Base-by-base conservation (phyloP, 805 yeast genomes). In the Spencermartinsiella europaea region DNA sequence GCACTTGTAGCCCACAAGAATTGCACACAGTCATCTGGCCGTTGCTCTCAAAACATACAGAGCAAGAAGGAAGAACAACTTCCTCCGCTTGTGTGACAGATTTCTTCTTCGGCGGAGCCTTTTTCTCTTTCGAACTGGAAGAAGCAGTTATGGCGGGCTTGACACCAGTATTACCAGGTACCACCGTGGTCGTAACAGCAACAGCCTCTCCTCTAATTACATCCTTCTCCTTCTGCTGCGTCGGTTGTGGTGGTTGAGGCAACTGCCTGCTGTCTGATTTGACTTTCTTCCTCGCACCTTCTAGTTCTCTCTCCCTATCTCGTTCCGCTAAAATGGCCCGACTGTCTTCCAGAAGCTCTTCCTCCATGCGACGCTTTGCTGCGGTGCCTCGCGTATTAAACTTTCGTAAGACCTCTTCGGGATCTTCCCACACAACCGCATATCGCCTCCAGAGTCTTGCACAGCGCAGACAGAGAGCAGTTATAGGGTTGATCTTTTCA, bases 361-460 rank as follows among this genome's bases (percentile, higher is more conserved):
- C 70, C 53, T 90, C 97, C 1, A 84, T 63, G 46, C 72, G 74
- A 52, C 75, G 74, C 53, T 74, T 77, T 16, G 77, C 77, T 33
- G 72, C 73, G 17, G 76, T 74, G 12, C 79, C 74, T 38, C 48
- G 45, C 28, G 52, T 46, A 19, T 76, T 34, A 34, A 45, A 78
- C 48, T 76, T 78, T 60, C 72, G 77, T 37, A 79, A 64, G 0
- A 86, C 80, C 45, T 81, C 88, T 20, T 66, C 55, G 0, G 96
- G 96, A 28, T 79, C 80, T 53, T 82, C 87, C 98, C 98, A 93
- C 7, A 71, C 72, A 0, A 86, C 81, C 0, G 89, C 96, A 63
- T 91, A 91, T 34, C 95, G 69, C 62, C 96, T 74, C 98, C 98
- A 91, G 22, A 93, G 60, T 48, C 85, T 74, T 0, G 96, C 96